Evolutionary conservation across 768 basidiomycete genomes (phyloP).

Genomic region (Termitomyces sp.): DNA sequence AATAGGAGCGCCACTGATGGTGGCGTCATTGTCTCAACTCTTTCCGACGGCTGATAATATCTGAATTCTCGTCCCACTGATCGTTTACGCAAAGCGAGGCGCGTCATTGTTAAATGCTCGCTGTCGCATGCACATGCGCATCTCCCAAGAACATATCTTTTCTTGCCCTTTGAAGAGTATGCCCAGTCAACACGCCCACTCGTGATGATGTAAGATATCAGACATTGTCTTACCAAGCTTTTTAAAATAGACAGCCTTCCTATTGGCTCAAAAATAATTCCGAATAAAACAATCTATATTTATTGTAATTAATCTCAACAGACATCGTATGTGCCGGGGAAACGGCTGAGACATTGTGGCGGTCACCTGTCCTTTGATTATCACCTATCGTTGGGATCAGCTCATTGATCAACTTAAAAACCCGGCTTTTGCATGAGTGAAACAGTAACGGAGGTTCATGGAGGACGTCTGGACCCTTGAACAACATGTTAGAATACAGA

Average conservation of each 20-base stretch:
- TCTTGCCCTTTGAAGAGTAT: no score
- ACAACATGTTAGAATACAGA: neutral
- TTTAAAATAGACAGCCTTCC: neutral
- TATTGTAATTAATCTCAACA: neutral
- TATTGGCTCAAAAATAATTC: neutral
- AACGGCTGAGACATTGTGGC: neutral
- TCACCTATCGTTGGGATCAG: neutral
- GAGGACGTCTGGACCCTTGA: neutral
- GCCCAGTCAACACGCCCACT: neutral
- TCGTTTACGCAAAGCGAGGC: neutral
- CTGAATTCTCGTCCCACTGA: neutral
- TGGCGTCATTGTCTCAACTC: constrained; percentile 8
- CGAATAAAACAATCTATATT: neutral
- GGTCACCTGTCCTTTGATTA: neutral
- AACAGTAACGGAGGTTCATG: neutral
- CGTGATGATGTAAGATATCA: neutral
- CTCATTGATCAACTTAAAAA: neutral
- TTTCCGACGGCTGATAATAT: neutral
- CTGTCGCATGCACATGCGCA: neutral
- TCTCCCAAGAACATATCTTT: neutral
- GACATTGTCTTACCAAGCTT: neutral
- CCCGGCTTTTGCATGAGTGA: neutral
- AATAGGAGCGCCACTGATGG: constrained; percentile 13
- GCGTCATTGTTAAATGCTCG: neutral
- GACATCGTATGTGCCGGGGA: neutral